phyloP scores from a whole-genome alignment of 2,329 filamentous ascomycete species.

The Fusarium austroafricanum region DNA sequence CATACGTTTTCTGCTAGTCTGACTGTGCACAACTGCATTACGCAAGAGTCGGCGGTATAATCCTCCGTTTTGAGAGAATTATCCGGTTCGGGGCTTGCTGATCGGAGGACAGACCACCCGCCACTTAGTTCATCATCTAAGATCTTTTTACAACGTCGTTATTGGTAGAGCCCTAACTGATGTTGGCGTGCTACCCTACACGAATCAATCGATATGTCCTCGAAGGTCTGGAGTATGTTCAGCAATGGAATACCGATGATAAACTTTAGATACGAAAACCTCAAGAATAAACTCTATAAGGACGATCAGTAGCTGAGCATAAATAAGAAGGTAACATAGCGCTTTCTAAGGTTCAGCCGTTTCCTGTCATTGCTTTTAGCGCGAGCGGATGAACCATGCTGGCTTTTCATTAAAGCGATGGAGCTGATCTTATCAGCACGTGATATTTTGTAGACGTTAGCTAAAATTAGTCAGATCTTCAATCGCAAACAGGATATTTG shows the following conservation, averaged over 20 bases:
- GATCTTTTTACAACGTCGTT: not conserved
- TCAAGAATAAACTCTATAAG: not conserved
- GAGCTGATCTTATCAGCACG: not conserved
- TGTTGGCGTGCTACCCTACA: not conserved
- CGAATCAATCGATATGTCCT: too few relatives aligned
- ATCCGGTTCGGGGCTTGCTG: not conserved
- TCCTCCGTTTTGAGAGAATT: not conserved
- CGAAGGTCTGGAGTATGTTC: too few relatives aligned
- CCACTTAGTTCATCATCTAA: not conserved
- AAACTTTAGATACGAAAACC: not conserved
- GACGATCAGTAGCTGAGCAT: not conserved
- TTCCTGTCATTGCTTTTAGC: not conserved
- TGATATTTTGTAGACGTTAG: not conserved
- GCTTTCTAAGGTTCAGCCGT: not conserved
- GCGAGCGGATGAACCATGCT: too few relatives aligned
- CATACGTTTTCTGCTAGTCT: not conserved
- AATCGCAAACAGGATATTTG: too few relatives aligned
- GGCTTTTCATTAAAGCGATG: too few relatives aligned
- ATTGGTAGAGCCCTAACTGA: not conserved
- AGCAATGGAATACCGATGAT: too few relatives aligned
- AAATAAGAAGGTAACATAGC: not conserved
- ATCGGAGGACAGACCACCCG: conserved; percentile 2
- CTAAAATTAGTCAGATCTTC: too few relatives aligned
- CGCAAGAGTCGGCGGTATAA: not conserved
- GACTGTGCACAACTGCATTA: not conserved